A percentile compares a stretch with the other conserved stretches of the same genome.
phyloP scores from a whole-genome alignment of 345 rosid species.

The Toxicodendron radicans region DNA sequence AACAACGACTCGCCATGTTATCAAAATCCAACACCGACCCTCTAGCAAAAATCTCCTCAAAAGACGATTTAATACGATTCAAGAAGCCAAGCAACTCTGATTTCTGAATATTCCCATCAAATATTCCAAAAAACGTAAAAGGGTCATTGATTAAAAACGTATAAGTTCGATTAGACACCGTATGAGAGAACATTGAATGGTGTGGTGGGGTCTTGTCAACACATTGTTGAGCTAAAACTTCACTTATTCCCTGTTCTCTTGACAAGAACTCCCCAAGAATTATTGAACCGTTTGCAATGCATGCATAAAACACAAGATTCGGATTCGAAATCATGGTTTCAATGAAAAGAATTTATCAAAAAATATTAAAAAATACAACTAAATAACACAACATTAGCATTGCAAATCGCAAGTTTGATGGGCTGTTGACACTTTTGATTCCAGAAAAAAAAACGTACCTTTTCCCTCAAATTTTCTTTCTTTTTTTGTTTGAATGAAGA shows the following conservation, averaged over 20 bases:
- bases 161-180: constrained; percentile 50
- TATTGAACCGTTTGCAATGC: constrained; percentile 62
- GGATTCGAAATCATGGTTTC: constrained; percentile 66
- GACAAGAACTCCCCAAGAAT: constrained; percentile 63
- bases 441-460: constrained; percentile 6
- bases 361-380: background rate
- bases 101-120: constrained; percentile 42
- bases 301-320: constrained; percentile 51
- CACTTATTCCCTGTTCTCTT: constrained; percentile 48
- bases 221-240: constrained; percentile 53
- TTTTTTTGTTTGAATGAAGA: too few relatives aligned
- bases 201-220: constrained; percentile 61
- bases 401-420: background rate
- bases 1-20: constrained; percentile 36
- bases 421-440: background rate
- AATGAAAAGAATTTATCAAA: background rate
- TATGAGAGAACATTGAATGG: constrained; percentile 77
- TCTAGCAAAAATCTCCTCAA: constrained; percentile 38
- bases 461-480: background rate
- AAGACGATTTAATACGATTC: constrained; percentile 46
- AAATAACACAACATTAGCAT: constrained; percentile 10
- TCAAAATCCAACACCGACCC: constrained; percentile 34
- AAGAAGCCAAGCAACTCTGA: constrained; percentile 54
- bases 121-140: constrained; percentile 62
- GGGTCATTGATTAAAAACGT: constrained; percentile 59